phyloP scores from a whole-genome alignment of 2,329 filamentous ascomycete species.

The Chaetomium strumarium region DNA sequence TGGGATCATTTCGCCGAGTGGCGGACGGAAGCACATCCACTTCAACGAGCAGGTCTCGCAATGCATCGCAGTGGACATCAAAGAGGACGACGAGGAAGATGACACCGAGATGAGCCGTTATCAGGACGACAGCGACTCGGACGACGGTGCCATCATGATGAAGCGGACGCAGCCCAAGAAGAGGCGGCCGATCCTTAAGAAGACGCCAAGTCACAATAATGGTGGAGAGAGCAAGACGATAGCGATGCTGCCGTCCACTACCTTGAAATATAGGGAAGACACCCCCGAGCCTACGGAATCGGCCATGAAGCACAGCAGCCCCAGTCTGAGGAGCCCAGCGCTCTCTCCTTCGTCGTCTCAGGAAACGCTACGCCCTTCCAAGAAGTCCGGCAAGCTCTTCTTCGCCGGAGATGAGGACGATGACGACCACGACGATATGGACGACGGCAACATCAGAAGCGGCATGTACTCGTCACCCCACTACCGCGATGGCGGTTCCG shows the following conservation, averaged over 20 bases:
- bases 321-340: slow-evolving; percentile 41
- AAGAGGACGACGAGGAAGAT: slow-evolving; percentile 69
- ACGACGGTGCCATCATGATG: slow-evolving; percentile 79
- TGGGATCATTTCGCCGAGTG: slow-evolving; percentile 56
- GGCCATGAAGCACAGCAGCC: slow-evolving; percentile 55
- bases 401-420: slow-evolving; percentile 57
- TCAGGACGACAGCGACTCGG: slow-evolving; percentile 56
- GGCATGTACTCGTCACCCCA: slow-evolving; percentile 21
- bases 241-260: slow-evolving; percentile 80
- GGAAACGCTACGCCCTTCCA: slow-evolving; percentile 70
- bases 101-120: slow-evolving; percentile 32
- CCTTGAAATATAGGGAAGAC: slow-evolving; percentile 75
- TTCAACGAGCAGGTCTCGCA: slow-evolving; percentile 96
- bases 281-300: slow-evolving; percentile 60
- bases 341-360: slow-evolving; percentile 73
- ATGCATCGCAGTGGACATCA: slow-evolving; percentile 87
- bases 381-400: slow-evolving; percentile 59
- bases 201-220: slow-evolving; percentile 36
- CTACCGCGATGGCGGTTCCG: slow-evolving; percentile 24
- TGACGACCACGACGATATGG: slow-evolving; percentile 47
- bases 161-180: slow-evolving; percentile 53
- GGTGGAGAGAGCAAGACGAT: slow-evolving; percentile 70
- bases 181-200: slow-evolving; percentile 47
- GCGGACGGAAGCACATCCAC: slow-evolving; percentile 79
- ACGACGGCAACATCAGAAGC: slow-evolving; percentile 12